Evolutionary conservation across 2,329 filamentous ascomycete species (phyloP).

Genomic region (Teratosphaeria pseudoeucalypti): DNA sequence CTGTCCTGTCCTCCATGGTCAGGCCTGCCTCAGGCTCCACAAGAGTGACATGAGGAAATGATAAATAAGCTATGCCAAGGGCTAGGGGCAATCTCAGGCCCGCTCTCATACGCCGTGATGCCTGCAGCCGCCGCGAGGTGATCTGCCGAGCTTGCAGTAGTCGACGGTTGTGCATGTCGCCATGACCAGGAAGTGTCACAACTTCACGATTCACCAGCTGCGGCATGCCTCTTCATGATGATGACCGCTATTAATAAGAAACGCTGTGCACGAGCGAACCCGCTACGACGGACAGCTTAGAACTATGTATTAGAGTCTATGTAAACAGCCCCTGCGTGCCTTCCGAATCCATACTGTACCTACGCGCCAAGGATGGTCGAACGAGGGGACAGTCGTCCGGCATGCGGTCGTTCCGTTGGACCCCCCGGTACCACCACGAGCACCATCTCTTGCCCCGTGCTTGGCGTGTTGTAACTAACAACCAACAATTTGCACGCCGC

Average conservation of each 20-base stretch:
- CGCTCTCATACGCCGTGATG: background rate
- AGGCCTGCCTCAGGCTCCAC: background rate
- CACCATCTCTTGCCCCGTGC: background rate
- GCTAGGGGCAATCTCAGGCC: background rate
- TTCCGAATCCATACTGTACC: background rate
- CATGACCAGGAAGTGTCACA: background rate
- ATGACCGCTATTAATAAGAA: background rate
- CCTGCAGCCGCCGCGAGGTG: background rate
- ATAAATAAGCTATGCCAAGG: background rate
- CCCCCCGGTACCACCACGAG: background rate
- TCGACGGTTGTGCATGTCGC: too few relatives aligned
- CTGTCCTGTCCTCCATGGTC: background rate
- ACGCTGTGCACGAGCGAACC: background rate
- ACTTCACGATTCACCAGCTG: background rate
- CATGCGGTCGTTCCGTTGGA: background rate
- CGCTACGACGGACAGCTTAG: background rate
- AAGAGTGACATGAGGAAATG: background rate
- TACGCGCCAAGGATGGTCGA: background rate
- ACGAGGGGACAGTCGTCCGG: background rate
- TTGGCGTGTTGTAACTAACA: background rate
- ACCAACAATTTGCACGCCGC: background rate
- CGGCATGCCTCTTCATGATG: background rate
- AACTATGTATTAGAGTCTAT: background rate
- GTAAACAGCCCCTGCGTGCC: background rate
- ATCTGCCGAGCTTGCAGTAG: background rate